phyloP scores from a whole-genome alignment of 768 basidiomycete species.

The Calocybe gangraenosa region DNA sequence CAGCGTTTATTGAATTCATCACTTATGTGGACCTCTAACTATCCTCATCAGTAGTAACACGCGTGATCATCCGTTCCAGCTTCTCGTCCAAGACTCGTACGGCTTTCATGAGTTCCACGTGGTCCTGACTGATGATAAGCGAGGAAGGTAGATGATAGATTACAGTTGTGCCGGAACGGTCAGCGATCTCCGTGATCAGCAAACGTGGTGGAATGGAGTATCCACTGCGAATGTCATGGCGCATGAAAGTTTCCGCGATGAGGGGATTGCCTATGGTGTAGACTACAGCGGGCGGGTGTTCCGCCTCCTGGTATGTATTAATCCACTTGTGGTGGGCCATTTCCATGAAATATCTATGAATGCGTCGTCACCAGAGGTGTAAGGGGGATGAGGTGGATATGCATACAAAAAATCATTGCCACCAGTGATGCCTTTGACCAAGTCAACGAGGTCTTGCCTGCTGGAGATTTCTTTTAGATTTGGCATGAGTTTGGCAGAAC shows the following conservation, averaged over 20 bases:
- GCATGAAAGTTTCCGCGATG: constrained; percentile 28
- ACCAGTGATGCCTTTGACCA: constrained; percentile 15
- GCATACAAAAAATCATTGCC: constrained; percentile 24
- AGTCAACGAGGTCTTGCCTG: constrained; percentile 19
- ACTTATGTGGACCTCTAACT: not conserved
- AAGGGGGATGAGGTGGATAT: not conserved
- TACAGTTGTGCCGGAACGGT: constrained; percentile 24
- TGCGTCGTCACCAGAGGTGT: not conserved
- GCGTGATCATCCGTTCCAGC: constrained; percentile 36
- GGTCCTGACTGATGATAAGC: constrained; percentile 21
- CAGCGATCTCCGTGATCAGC: constrained; percentile 23
- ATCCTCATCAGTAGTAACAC: constrained; percentile 23
- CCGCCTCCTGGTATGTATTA: constrained; percentile 5
- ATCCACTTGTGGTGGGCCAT: constrained; percentile 17
- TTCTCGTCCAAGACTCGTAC: constrained; percentile 37
- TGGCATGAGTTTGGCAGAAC: constrained; percentile 7
- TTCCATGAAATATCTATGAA: constrained; percentile 17
- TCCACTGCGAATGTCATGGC: constrained; percentile 21
- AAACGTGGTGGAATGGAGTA: constrained; percentile 30
- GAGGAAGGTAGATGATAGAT: constrained; percentile 30
- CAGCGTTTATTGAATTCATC: too few species aligned
- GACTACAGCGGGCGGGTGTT: constrained; percentile 15
- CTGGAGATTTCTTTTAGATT: not conserved
- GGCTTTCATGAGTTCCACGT: constrained; percentile 26
- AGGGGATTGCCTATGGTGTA: constrained; percentile 30